Percentiles rank a stretch among this genome's conserved stretches.
Conservation (phyloP, 352 stramenopile species). For the Pythium utonaiense region DNA sequence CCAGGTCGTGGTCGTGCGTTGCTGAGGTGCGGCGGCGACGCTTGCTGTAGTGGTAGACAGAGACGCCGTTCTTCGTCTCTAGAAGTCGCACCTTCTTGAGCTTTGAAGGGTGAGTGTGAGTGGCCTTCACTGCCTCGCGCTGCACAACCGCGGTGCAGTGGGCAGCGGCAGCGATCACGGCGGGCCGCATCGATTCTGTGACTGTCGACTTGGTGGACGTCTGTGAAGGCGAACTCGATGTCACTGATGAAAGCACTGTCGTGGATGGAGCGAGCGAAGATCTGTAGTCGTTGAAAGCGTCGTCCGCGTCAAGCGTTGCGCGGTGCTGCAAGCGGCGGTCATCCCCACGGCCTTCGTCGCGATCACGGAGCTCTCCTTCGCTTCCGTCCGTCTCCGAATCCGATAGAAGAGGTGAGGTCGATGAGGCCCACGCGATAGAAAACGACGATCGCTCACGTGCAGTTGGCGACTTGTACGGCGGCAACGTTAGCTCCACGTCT, state of each 20-base stretch:
- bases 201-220: not conserved
- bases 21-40: not conserved
- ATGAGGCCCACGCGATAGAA: not conserved
- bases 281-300: not conserved
- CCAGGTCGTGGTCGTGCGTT: not conserved
- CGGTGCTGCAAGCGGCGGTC: not conserved
- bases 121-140: slow-evolving; percentile 12
- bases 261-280: not conserved
- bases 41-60: slow-evolving; percentile 9
- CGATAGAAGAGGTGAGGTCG: not conserved
- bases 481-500: not conserved
- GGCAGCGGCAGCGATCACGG: slow-evolving; percentile 4
- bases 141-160: slow-evolving; percentile 2
- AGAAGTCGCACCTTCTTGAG: slow-evolving; percentile 1
- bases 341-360: not conserved
- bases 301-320: not conserved
- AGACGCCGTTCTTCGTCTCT: not conserved
- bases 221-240: not conserved
- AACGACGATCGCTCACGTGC: not conserved
- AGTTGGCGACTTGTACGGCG: not conserved
- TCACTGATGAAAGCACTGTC: not conserved
- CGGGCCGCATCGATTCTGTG: slow-evolving; percentile 7
- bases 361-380: not conserved
- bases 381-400: not conserved
- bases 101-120: slow-evolving; percentile 4